A percentile compares a stretch with the other conserved stretches of the same genome.
Conservation (phyloP, 2,329 filamentous ascomycete species). For the Curvularia lunata region DNA sequence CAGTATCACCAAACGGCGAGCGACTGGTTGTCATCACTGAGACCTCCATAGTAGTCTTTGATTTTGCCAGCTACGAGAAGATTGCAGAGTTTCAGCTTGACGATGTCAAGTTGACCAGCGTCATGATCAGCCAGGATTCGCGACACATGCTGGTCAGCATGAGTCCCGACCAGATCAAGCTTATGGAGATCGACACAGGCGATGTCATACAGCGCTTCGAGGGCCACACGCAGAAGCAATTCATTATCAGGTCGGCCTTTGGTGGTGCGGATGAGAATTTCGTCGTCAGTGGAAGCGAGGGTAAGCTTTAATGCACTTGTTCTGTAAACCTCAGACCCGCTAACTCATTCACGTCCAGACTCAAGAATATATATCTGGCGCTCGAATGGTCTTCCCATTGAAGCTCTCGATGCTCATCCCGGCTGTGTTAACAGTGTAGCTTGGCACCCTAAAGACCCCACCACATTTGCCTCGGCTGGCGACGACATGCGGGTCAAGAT, state of each 20-base stretch:
- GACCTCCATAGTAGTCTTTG: conserved; percentile 78
- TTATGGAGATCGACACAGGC: conserved; percentile 77
- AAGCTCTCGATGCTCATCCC: conserved; percentile 75
- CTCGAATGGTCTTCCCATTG: conserved; percentile 77
- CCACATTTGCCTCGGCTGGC: conserved; percentile 87
- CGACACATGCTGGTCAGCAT: conserved; percentile 81
- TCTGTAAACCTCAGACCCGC: not conserved
- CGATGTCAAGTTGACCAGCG: conserved; percentile 73
- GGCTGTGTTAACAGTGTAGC: conserved; percentile 84
- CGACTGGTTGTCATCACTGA: conserved; percentile 80
- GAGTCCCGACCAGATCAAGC: conserved; percentile 74
- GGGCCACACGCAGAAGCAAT: conserved; percentile 77
- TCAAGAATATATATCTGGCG: conserved; percentile 87
- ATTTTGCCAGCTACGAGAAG: conserved; percentile 75
- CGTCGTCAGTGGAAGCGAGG: conserved; percentile 89
- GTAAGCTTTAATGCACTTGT: conserved; percentile 56
- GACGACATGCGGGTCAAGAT: conserved; percentile 87
- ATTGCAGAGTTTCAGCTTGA: conserved; percentile 75
- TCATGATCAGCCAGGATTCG: conserved; percentile 84
- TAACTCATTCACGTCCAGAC: conserved; percentile 53
- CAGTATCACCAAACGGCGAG: conserved; percentile 79
- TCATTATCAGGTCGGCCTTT: conserved; percentile 80
- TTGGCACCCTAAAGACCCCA: conserved; percentile 85
- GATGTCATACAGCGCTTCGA: conserved; percentile 75
- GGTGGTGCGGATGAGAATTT: conserved; percentile 93